Percentiles rank a stretch among this genome's conserved stretches.
These are phyloP conservation scores for Serendipita vermifera DNA, from an alignment of 768 basidiomycete genomes.

Conservation along the genomic window DNA sequence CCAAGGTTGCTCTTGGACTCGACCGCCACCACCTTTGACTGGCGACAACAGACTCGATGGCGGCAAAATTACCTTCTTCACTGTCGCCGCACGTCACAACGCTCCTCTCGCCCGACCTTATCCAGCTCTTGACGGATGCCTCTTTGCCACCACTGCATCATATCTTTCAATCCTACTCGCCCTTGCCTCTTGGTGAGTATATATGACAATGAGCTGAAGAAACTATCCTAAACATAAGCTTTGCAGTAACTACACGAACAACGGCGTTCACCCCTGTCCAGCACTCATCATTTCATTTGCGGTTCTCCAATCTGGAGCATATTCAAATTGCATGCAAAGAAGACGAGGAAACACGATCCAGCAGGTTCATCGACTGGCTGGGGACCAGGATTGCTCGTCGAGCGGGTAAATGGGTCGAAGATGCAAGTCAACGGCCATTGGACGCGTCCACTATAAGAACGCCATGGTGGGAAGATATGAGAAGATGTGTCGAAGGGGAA, in stretches of 20 bases:
- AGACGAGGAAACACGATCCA: constrained; percentile 65
- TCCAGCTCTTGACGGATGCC: constrained; percentile 41
- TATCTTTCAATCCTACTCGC: constrained; percentile 75
- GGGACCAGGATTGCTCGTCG: constrained; percentile 52
- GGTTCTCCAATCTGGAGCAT: constrained; percentile 64
- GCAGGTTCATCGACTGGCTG: constrained; percentile 78
- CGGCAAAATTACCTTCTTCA: constrained; percentile 50
- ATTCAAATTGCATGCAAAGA: constrained; percentile 64
- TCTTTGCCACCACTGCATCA: constrained; percentile 57
- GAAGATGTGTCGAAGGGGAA: constrained; percentile 64
- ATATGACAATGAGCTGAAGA: constrained; percentile 1
- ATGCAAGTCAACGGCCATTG: constrained; percentile 29
- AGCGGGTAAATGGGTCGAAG: constrained; percentile 58
- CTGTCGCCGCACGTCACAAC: constrained; percentile 74
- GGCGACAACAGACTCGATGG: constrained; percentile 7
- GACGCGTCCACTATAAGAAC: constrained; percentile 29
- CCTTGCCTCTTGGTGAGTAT: constrained; percentile 58
- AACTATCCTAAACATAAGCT: too few relatives aligned
- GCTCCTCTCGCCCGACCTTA: constrained; percentile 56
- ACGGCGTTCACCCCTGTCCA: constrained; percentile 55
- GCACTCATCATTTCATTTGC: constrained; percentile 57
- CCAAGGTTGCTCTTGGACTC: constrained; percentile 1
- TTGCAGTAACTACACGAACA: constrained; percentile 69
- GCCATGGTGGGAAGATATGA: constrained; percentile 84
- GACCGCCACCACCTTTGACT: background rate